Percentiles rank a stretch among this genome's conserved stretches.
Evolutionary conservation across 345 rosid species (phyloP).

Genomic region (Rhizophora mangle): DNA sequence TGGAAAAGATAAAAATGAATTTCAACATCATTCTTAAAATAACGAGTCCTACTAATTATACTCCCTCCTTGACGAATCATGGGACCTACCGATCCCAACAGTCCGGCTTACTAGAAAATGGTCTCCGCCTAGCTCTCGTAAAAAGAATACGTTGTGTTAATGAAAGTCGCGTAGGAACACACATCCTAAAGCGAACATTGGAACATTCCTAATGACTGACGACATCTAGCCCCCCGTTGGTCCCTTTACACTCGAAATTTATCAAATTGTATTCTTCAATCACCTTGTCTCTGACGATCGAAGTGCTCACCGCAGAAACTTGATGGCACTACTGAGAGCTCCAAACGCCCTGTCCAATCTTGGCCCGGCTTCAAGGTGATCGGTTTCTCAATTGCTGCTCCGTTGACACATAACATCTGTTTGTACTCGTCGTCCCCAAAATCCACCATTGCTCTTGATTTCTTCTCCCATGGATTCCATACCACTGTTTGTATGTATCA

Average conservation of each 20-base stretch:
- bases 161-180: too few species aligned
- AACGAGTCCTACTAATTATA: too few species aligned
- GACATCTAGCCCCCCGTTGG: not conserved
- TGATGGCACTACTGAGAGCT: slow-evolving; percentile 25
- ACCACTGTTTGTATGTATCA: slow-evolving; percentile 23
- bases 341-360: slow-evolving; percentile 28
- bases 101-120: too few species aligned
- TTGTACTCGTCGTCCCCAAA: slow-evolving; percentile 48
- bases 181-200: too few species aligned
- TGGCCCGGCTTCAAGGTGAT: slow-evolving; percentile 31
- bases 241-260: not conserved
- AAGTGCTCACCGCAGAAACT: slow-evolving; percentile 28
- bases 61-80: too few species aligned
- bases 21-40: too few species aligned
- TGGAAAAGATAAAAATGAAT: too few species aligned
- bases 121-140: too few species aligned
- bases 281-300: slow-evolving; percentile 13
- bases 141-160: too few species aligned
- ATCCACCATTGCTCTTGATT: slow-evolving; percentile 32
- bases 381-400: slow-evolving; percentile 26
- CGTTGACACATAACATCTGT: slow-evolving; percentile 41
- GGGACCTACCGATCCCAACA: too few species aligned
- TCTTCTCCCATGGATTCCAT: slow-evolving; percentile 54
- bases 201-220: too few species aligned
- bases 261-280: not conserved